Conservation (phyloP, 352 stramenopile species). For the Globisporangium echinulatum region DNA sequence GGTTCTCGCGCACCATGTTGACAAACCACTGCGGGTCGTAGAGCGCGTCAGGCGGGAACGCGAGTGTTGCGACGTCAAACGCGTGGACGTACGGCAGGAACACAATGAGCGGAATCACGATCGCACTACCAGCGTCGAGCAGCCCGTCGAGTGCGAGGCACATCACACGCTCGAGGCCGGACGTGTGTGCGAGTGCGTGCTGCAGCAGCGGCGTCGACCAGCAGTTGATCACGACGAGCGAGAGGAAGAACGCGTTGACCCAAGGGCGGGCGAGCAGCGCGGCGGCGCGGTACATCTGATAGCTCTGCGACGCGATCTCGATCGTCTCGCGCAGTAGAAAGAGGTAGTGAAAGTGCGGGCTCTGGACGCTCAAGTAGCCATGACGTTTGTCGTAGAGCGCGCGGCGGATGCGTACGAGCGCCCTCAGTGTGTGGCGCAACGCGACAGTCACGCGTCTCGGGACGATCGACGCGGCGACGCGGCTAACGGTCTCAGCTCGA, state of each 20-base stretch:
- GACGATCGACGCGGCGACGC: not conserved
- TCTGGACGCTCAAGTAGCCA: conserved; percentile 16
- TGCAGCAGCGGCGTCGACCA: conserved; percentile 17
- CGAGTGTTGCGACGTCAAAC: conserved; percentile 7
- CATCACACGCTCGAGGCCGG: conserved; percentile 17
- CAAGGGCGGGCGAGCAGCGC: conserved; percentile 11
- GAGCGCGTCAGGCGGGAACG: conserved; percentile 10
- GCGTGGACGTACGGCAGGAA: conserved; percentile 8
- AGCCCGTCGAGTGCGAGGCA: conserved; percentile 23
- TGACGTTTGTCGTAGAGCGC: conserved; percentile 13
- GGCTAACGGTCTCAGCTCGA: not conserved
- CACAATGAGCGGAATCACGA: conserved; percentile 23
- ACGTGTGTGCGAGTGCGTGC: conserved; percentile 13
- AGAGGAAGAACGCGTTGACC: conserved; percentile 16
- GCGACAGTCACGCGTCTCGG: conserved; percentile 4
- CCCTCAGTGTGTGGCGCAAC: not conserved
- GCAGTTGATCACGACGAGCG: conserved; percentile 15
- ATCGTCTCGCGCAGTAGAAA: conserved; percentile 16
- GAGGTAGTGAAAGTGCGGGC: conserved; percentile 15
- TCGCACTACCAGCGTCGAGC: conserved; percentile 15
- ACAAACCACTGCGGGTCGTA: conserved; percentile 19
- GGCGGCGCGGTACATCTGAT: conserved; percentile 16
- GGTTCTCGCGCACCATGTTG: conserved; percentile 18
- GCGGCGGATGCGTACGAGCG: conserved; percentile 2
- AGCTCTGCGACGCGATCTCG: conserved; percentile 18